Conservation (phyloP, 768 basidiomycete genomes). For the Basidioascus undulatus region DNA sequence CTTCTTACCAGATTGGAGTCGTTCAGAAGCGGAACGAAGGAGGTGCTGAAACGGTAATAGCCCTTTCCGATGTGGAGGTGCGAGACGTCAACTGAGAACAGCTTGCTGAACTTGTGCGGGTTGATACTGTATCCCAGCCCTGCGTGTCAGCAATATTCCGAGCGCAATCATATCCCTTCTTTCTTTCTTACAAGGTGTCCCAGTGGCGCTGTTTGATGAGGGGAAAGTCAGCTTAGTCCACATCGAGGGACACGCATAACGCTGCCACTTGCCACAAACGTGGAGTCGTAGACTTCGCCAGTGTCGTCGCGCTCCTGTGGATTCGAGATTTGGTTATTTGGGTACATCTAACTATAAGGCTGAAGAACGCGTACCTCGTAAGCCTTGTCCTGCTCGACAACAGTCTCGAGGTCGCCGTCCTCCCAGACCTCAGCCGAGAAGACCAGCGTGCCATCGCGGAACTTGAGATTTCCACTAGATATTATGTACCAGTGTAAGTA, state of each 20-base stretch:
- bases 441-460: conserved; percentile 35
- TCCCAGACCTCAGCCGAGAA: conserved; percentile 67
- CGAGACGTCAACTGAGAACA: conserved; percentile 41
- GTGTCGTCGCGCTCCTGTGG: no score
- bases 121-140: no score
- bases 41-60: not conserved
- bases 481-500: no score
- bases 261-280: conserved; percentile 51
- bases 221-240: no score
- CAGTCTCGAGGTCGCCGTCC: conserved; percentile 45
- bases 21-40: conserved; percentile 33
- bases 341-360: not conserved
- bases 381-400: conserved; percentile 39
- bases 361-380: not conserved
- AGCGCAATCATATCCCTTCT: no score
- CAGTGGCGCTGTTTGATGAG: no score
- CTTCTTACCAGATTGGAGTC: conserved; percentile 42
- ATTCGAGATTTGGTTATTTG: not conserved
- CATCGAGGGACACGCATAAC: no score
- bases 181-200: no score
- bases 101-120: conserved; percentile 35
- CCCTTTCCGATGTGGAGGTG: not conserved
- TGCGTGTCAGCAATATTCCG: no score
- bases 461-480: no score
- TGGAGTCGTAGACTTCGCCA: conserved; percentile 50